Base-by-base conservation (phyloP, 169 alveolate species). In the Plasmodium gaboni region DNA sequence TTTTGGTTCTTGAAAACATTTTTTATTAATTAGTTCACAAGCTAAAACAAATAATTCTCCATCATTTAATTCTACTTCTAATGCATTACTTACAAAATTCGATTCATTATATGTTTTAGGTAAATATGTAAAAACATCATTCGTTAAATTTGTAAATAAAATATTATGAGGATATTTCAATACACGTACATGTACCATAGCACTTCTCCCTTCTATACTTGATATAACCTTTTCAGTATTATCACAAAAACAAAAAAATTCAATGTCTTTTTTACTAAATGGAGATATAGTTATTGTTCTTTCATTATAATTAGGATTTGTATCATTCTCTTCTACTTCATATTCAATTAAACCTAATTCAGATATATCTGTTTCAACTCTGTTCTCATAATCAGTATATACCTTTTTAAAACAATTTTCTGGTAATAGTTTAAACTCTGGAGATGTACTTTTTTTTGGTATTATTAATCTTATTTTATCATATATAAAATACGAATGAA, bases 41-140 rank as follows among this genome's bases (percentile, higher is more conserved):
- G 89, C 89, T 57, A 76, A 19, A 10, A 76, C 89, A 44, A 76
- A 24, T 32, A 76, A 38, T 12, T 76, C 89, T 22, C 89, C 76
- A 7, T 63, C 70, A 15, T 76, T 51, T 28, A 76, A 68, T 64
- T 17, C 60, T 15, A 76, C 12, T 6, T 53, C 61, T 42, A 76
- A 76, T 63, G 17, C 51, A 19, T 76, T 48, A 48, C 22, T 6
- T 19, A 15, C 22, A 68, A 76, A 64, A 7, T 38, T 13, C 17
- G n/a, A 28, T 24, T 64, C 67, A 51, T 5, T 26, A 10, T 46
- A 6, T 53, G 38, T 15, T 57, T 64, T 51, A 3, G 68, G 51
- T 7, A 76, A 8, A 28, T 76, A 76, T 6, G 89, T 24, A 50
- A 59, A 76, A 7, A 42, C 1, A 17, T 76, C 70, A n/a, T 46